Percentiles rank a stretch among this genome's conserved stretches.
Evolutionary conservation across 768 basidiomycete genomes (phyloP).

Genomic region (Hortiboletus campestris): DNA sequence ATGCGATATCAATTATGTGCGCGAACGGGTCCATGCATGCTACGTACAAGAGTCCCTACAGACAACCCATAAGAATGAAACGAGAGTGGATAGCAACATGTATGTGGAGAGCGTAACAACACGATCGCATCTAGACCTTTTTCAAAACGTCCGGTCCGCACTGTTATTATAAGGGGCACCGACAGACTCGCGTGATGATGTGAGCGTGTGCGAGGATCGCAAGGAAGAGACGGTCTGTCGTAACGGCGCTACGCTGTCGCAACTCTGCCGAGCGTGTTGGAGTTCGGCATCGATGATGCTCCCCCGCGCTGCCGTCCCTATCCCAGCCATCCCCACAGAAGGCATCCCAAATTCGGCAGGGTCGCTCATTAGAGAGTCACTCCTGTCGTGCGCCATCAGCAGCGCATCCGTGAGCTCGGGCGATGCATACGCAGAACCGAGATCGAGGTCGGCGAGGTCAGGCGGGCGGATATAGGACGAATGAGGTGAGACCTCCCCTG

Average conservation of each 20-base stretch:
- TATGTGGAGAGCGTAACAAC: not conserved
- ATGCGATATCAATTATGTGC: not conserved
- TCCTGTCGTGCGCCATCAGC: constrained; percentile 31
- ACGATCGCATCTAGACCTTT: not conserved
- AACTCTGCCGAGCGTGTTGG: constrained; percentile 11
- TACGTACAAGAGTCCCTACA: not conserved
- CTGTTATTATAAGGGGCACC: not conserved
- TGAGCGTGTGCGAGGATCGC: constrained; percentile 4
- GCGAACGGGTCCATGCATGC: not conserved
- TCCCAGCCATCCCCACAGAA: constrained; percentile 41
- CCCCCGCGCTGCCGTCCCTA: constrained; percentile 42
- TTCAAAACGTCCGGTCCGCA: constrained; percentile 9
- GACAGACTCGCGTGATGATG: not conserved
- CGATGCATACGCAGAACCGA: constrained; percentile 23
- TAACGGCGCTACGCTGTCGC: constrained; percentile 11
- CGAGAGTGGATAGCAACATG: not conserved
- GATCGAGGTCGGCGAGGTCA: not conserved
- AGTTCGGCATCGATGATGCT: constrained; percentile 24
- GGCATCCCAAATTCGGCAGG: constrained; percentile 21
- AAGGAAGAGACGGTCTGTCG: not conserved
- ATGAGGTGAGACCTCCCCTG: constrained; percentile 9
- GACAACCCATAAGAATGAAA: not conserved
- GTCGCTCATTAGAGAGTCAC: constrained; percentile 14
- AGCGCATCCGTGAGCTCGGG: constrained; percentile 32
- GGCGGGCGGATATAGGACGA: constrained; percentile 12